Evolutionary conservation across 768 basidiomycete genomes (phyloP), one percentile per base, ranked within the genome.

Genomic region (Tylopilus vinaceipallidus): DNA sequence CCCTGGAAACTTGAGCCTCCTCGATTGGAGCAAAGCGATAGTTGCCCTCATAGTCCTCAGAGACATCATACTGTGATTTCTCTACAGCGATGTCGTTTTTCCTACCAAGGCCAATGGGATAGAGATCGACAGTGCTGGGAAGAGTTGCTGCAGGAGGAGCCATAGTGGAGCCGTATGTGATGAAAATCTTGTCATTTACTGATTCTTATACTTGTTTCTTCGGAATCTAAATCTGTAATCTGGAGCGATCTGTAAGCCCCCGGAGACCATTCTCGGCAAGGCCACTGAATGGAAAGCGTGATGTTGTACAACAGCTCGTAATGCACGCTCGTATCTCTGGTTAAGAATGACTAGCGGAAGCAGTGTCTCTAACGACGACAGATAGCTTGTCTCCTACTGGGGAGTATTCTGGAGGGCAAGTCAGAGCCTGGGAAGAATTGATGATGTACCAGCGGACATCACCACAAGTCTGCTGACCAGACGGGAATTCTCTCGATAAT

Each of bases 1-100:
- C 85, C 36, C 86, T 73, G 9, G 85, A 81, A 3, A 89, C 86
- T 54, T 88, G 80, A 8, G 86, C 82, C 69, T 89, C 88, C 58
- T 84, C 76, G 49, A 88, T 86, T 3, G 86, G 85, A 2, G 85
- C 85, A 50, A 86, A 88, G 27, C 74, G 75, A 68, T 85, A 87
- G 49, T 76, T 62, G 4, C 86, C 86, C 22, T 80, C 70, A 56
- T 85, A 86, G 45, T 66, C 65, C 43, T 66, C 65, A 45, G 50
- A 47, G 23, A 64, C 51, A 44, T 66, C 55, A 12, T 59, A 54
- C 13, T 60, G 48, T 10, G 52, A 37, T 6, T 42, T 54, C 20
- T 54, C 30, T 9, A 42, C 49, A 10, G 33, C 29, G 4, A 48
- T 3, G 10, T 43, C 57, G 42, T 59, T 56, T 53, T 67, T 64